Evolutionary conservation across 768 basidiomycete species (phyloP).

Genomic region (Agaricus bisporus): DNA sequence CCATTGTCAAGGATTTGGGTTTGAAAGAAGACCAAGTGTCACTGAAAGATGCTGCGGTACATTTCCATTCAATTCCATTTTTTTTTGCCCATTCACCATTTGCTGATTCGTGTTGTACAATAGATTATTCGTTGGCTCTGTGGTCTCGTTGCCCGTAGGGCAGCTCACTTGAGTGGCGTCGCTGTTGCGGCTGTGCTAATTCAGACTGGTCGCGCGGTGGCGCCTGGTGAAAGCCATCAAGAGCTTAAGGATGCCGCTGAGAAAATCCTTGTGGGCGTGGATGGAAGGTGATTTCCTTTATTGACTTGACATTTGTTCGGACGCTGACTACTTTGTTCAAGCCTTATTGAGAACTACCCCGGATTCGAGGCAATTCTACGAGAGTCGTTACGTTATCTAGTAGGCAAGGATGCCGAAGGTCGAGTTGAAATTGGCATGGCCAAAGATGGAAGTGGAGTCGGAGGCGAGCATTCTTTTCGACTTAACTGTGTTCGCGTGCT

Average conservation of each 20-base stretch:
- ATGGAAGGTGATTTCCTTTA: conserved; percentile 63
- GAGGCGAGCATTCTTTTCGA: conserved; percentile 57
- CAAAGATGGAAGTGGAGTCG: conserved; percentile 96
- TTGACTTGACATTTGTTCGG: conserved; percentile 11
- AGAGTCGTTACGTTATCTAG: conserved; percentile 63
- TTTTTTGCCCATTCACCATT: neutral
- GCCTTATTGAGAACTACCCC: conserved; percentile 91
- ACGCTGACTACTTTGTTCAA: conserved; percentile 21
- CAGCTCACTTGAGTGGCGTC: conserved; percentile 77
- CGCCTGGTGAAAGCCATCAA: conserved; percentile 30
- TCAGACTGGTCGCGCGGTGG: conserved; percentile 68
- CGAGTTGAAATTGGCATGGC: conserved; percentile 85
- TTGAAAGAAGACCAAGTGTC: conserved; percentile 52
- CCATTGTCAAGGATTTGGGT: conserved; percentile 58
- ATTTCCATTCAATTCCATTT: conserved; percentile 9
- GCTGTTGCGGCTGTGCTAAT: conserved; percentile 82
- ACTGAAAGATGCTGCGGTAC: conserved; percentile 51
- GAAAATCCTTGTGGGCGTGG: conserved; percentile 79
- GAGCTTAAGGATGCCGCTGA: conserved; percentile 29
- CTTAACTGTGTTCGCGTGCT: conserved; percentile 7
- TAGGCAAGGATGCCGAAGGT: conserved; percentile 78
- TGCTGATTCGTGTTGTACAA: conserved; percentile 13
- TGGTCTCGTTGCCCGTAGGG: conserved; percentile 72
- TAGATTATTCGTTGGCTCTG: conserved; percentile 80
- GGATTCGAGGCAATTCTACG: conserved; percentile 72